Evolutionary conservation across 495 filamentous ascomycete species (phyloP), one percentile per base, ranked within the genome.

Genomic region (Podospora australis): DNA sequence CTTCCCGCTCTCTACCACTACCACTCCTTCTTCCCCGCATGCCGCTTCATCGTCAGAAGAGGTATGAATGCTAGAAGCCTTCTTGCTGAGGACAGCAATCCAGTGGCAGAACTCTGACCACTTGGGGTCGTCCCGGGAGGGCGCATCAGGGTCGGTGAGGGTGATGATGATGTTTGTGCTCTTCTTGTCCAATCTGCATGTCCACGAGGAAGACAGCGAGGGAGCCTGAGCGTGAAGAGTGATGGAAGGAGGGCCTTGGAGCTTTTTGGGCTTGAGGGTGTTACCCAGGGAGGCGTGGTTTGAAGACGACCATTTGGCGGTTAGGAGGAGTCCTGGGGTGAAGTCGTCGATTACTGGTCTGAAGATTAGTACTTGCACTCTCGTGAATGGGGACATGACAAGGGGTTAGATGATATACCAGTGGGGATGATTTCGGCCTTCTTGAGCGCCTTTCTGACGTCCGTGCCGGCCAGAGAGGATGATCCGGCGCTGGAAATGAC

Each of bases 31-130:
- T n/a, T n/a, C n/a, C n/a, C n/a, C n/a, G n/a, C n/a, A n/a, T n/a
- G n/a, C n/a, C n/a, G 38, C 26, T 66, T 60, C 1, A 23, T 14
- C 40, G n/a, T n/a, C n/a, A n/a, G n/a, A n/a, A n/a, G n/a, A n/a
- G n/a, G n/a, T n/a, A n/a, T n/a, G n/a, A n/a, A n/a, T n/a, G n/a
- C n/a, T 23, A 21, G 29, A 24, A 13, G 26, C 25, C 10, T 20
- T 45, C 4, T 4, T 14, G 25, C 32, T 24, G n/a, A 38, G 25
- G 7, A 10, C 34, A 3, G 70, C 70, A 58, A 87, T 77, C 83
- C 82, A 86, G 59, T 87, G 83, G 60, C 83, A 87, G 62, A 83
- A 77, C 60, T 88, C 79, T n/a, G 72, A 73, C 77, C 77, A 85
- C 56, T 81, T 71, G 13, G 82, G 81, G 53, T 85, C 61, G 17